Evolutionary conservation across 768 basidiomycete genomes (phyloP), one percentile per base, ranked within the genome.

Genomic region (Tricholoma furcatifolium): DNA sequence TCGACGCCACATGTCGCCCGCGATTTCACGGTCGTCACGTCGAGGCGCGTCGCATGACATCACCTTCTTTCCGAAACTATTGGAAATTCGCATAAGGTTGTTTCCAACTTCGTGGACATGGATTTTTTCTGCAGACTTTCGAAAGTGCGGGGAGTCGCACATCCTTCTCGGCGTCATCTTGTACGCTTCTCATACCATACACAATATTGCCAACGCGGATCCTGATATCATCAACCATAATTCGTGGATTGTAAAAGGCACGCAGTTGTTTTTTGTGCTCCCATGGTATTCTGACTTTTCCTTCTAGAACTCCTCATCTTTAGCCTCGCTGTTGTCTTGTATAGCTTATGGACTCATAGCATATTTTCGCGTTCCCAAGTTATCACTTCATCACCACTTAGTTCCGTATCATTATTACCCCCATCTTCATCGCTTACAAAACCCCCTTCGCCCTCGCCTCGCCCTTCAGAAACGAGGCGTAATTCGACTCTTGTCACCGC

Each of bases 161-260:
- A 62, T 91, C 4, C 76, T 93, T 6, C 65, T 90, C n/a, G 74
- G 72, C 15, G 87, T 87, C 17, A 71, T 90, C 15, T 67, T 80
- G 34, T 82, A 75, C 56, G 80, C 82, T 23, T 75, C 82, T 5
- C 71, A 69, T 52, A 78, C 78, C 62, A 72, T 87, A 49, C 67
- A 67, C 48, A 68, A 68, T 12, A 61, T 72, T 17, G 63, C 70
- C 7, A 62, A 65, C 52, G 53, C 65, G 21, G 51, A 56, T 24
- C 50, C 61, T 31, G 24, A 56, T 17, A 56, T 61, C 50, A 46
- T 58, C 27, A 58, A 67, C 45, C 64, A 67, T 46, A 69, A 77
- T 61, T 52, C 66, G 51, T 84, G 77, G 72, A 68, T 81, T 53
- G 74, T 79, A 44, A 67, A 75, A 70, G 84, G 85, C 85, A 66